phyloP scores from a whole-genome alignment of 176 grass and related monocot species.

The Themeda triandra region DNA sequence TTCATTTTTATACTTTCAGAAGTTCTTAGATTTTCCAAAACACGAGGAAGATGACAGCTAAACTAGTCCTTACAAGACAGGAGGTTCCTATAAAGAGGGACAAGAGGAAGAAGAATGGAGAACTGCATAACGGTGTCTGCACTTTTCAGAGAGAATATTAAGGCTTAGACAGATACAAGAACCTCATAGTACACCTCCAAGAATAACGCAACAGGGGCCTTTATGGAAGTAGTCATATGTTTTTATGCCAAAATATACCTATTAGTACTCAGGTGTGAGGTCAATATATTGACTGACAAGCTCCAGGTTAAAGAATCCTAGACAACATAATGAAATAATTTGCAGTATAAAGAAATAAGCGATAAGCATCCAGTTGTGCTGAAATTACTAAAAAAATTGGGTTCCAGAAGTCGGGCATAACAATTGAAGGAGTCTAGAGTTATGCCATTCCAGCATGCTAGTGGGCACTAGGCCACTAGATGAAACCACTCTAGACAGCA shows the following conservation, averaged over 20 bases:
- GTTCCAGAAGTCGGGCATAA: background rate
- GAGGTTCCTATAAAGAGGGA: background rate
- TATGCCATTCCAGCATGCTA: background rate
- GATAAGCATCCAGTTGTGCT: background rate
- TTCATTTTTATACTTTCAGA: too few relatives aligned
- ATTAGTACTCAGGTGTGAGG: background rate
- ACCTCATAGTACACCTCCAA: background rate
- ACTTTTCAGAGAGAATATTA: background rate
- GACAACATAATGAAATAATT: background rate
- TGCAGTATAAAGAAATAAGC: background rate
- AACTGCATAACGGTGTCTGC: background rate
- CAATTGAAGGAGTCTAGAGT: background rate
- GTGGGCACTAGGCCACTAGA: background rate
- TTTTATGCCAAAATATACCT: background rate
- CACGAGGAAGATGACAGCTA: background rate
- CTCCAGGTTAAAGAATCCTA: background rate
- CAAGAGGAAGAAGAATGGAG: background rate
- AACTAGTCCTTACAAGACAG: background rate
- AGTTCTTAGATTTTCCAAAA: background rate
- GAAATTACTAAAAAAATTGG: background rate
- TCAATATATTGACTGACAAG: conserved; percentile 15
- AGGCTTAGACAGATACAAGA: background rate
- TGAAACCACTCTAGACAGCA: background rate
- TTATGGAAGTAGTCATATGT: background rate
- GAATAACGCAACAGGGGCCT: background rate